Evolutionary conservation across 495 filamentous ascomycete species (phyloP).

Genomic region (Neurospora hispaniola): DNA sequence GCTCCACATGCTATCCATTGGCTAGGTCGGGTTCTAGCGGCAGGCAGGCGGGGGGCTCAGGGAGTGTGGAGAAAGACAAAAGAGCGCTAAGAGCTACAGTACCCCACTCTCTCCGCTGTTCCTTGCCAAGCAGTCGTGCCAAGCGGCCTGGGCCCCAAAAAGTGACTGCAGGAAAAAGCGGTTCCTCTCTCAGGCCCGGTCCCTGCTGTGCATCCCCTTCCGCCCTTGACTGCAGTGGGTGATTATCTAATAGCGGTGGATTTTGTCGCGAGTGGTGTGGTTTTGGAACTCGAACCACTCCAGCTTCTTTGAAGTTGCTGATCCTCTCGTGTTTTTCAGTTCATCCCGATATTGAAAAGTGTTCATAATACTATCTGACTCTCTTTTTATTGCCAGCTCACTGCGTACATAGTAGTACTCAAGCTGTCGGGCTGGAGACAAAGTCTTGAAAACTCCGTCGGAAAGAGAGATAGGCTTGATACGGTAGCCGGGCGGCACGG

Average conservation of each 20-base stretch:
- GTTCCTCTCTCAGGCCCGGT: not conserved
- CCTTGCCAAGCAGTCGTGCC: not conserved
- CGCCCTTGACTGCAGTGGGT: not conserved
- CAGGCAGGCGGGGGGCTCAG: not conserved
- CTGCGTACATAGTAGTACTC: no score
- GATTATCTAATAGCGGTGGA: not conserved
- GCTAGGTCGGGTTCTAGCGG: not conserved
- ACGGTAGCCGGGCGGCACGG: no score
- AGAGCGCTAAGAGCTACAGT: not conserved
- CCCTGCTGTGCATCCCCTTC: not conserved
- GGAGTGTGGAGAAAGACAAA: not conserved
- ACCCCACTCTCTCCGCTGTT: not conserved
- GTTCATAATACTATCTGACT: no score
- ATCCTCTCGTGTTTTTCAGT: not conserved
- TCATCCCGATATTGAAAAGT: not conserved
- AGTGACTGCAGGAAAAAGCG: not conserved
- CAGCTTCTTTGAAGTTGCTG: not conserved
- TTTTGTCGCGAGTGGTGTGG: not conserved
- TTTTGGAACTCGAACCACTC: not conserved
- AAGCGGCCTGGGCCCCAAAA: not conserved
- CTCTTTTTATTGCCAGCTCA: no score
- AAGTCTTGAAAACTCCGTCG: not conserved
- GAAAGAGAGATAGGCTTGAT: not conserved
- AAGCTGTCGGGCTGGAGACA: not conserved
- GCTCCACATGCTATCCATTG: not conserved